These are phyloP conservation scores for Dendrothele bispora DNA, from an alignment of 768 basidiomycete species.

Conservation along the genomic window DNA sequence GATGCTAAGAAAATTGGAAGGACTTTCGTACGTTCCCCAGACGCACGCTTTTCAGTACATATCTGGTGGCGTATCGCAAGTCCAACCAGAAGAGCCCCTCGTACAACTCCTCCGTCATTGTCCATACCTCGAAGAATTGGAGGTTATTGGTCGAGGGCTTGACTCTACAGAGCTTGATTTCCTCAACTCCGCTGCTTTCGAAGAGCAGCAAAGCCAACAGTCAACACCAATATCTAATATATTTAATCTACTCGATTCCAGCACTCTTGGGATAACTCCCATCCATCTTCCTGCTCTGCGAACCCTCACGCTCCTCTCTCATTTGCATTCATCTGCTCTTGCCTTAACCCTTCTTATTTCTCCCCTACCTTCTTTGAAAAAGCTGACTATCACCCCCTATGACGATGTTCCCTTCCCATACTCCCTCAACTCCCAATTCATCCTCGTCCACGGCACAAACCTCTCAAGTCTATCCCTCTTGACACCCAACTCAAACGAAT, in stretches of 20 bases:
- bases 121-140: slow-evolving; percentile 59
- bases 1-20: slow-evolving; percentile 52
- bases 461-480: slow-evolving; percentile 66
- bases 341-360: slow-evolving; percentile 59
- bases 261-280: slow-evolving; percentile 22
- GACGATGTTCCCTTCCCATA: slow-evolving; percentile 62
- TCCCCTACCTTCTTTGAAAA: slow-evolving; percentile 59
- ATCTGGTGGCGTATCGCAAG: no score
- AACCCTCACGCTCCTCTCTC: slow-evolving; percentile 58
- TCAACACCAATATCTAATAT: no score
- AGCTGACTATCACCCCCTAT: slow-evolving; percentile 73
- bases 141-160: slow-evolving; percentile 59
- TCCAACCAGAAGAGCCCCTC: slow-evolving; percentile 48
- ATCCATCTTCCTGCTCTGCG: slow-evolving; percentile 58
- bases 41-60: no score
- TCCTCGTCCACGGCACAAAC: slow-evolving; percentile 53
- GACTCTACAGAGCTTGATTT: slow-evolving; percentile 52
- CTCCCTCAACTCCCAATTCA: slow-evolving; percentile 58
- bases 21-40: slow-evolving; percentile 52
- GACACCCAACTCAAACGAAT: slow-evolving; percentile 68
- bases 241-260: no score
- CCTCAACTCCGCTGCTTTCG: no score
- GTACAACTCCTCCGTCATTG: slow-evolving; percentile 57
- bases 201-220: background rate
- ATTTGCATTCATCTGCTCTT: slow-evolving; percentile 62